These are phyloP conservation scores for Phylloporus scabripes DNA, from an alignment of 768 basidiomycete genomes.

Conservation along the genomic window DNA sequence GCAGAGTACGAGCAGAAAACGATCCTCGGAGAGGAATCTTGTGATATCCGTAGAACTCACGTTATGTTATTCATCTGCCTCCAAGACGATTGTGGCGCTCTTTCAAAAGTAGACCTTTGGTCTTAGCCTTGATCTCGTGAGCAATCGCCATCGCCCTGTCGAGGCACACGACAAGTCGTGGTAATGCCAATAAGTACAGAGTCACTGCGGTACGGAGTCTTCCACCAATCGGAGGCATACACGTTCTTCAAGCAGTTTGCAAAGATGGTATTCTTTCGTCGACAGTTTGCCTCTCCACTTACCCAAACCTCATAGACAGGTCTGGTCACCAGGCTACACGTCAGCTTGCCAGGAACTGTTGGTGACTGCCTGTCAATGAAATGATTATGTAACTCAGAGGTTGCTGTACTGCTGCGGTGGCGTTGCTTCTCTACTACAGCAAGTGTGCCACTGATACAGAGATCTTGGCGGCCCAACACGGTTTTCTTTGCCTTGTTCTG, in stretches of 20 bases:
- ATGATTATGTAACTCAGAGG: too few species aligned
- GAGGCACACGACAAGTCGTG: conserved; percentile 39
- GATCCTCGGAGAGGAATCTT: background rate
- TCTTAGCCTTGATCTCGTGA: conserved; percentile 25
- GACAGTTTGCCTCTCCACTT: too few species aligned
- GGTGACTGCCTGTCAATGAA: too few species aligned
- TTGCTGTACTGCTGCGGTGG: too few species aligned
- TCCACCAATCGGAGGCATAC: conserved; percentile 25
- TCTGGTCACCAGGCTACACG: too few species aligned
- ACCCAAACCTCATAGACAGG: too few species aligned
- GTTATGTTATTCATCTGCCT: conserved; percentile 26
- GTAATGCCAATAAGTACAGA: conserved; percentile 35
- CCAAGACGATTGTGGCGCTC: conserved; percentile 35
- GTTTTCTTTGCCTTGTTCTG: too few species aligned
- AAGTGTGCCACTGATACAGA: too few species aligned
- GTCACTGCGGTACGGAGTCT: conserved; percentile 31
- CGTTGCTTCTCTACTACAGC: too few species aligned
- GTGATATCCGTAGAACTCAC: conserved; percentile 22
- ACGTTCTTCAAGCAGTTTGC: conserved; percentile 25
- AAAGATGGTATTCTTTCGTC: conserved; percentile 24
- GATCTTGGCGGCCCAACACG: too few species aligned
- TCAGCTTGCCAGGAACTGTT: too few species aligned
- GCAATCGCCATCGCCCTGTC: conserved; percentile 28
- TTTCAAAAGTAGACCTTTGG: conserved; percentile 26
- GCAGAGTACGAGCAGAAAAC: conserved; percentile 15